These are phyloP conservation scores for Xylariomycetidae sp. DNA, from an alignment of 2,329 filamentous ascomycete genomes.

Conservation along the genomic window DNA sequence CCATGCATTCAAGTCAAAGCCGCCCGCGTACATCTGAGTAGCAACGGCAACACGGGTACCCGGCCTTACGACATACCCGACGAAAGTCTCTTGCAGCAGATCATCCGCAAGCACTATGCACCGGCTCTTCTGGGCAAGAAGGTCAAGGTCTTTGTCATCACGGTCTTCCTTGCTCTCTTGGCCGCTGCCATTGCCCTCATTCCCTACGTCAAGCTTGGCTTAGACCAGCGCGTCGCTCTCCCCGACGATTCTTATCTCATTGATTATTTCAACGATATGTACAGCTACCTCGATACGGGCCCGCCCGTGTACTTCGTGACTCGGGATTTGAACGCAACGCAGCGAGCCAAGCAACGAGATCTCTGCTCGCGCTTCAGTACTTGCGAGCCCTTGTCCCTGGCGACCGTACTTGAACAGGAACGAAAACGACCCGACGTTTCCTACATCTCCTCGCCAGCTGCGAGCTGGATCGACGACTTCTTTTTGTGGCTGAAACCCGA, in stretches of 20 bases:
- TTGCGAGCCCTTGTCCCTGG: slow-evolving; percentile 75
- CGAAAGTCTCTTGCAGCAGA: slow-evolving; percentile 75
- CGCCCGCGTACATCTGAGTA: slow-evolving; percentile 60
- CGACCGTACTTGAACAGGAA: slow-evolving; percentile 90
- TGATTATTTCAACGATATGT: slow-evolving; percentile 92
- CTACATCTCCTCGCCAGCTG: slow-evolving; percentile 80
- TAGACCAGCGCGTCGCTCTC: slow-evolving; percentile 92
- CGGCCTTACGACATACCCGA: slow-evolving; percentile 70
- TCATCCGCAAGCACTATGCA: slow-evolving; percentile 87
- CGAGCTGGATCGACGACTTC: slow-evolving; percentile 96
- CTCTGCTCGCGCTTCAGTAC: slow-evolving; percentile 88
- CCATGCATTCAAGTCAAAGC: slow-evolving; percentile 80
- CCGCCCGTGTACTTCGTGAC: slow-evolving; percentile 97
- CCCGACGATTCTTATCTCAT: slow-evolving; percentile 93
- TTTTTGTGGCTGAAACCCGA: slow-evolving; percentile 93
- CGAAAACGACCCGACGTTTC: slow-evolving; percentile 82
- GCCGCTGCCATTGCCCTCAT: slow-evolving; percentile 79
- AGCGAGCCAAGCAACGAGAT: slow-evolving; percentile 70
- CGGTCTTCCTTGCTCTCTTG: slow-evolving; percentile 81
- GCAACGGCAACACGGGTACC: slow-evolving; percentile 52
- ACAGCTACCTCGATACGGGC: slow-evolving; percentile 83
- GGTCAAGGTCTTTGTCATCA: slow-evolving; percentile 68
- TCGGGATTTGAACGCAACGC: slow-evolving; percentile 70
- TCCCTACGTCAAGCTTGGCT: slow-evolving; percentile 75
- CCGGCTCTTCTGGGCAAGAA: slow-evolving; percentile 74